Base-by-base conservation (phyloP, 2,329 filamentous ascomycete species). In the Aspergillus awamori region DNA sequence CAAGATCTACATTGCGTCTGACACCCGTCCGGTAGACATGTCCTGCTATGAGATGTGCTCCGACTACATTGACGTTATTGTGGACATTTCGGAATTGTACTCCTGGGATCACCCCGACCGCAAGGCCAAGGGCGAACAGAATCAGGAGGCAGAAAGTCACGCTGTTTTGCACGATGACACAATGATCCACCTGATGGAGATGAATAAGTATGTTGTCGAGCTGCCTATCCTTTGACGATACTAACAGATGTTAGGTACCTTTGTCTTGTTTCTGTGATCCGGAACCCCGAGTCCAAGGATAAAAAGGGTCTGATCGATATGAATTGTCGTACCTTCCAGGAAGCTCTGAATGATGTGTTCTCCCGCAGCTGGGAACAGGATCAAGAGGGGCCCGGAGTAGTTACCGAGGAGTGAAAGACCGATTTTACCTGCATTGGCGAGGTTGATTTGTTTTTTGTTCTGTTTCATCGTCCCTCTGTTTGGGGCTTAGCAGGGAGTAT, bases 1-100 rank as follows among this genome's bases (percentile, higher is more conserved):
- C 79, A 99, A 99, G 81, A 97, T 99, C 64, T 99, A 99, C 80
- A 96, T 99, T 69, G 95, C 95, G 0, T 97, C 94, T 5, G 95
- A 99, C 76, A 95, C 90, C 30, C 90, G 91, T 41, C 94, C 94
- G 0, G 92, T 94, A 33, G 94, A 98, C 72, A 95, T 97, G 84
- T 90, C 91, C 45, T 94, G 91, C 74, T 99, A 99, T 76, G 95
- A 98, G 80, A 96, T 98, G 72, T 99, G 95, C 80, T 96, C 92
- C 53, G 95, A 99, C 75, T 98, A 97, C 75, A 97, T 99, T 69
- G 95, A 99, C 76, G 93, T 98, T 63, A 96, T 99, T 64, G 94
- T 98, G 61, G 95, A 99, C 75, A 90, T 98, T 57, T 95, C 92
- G 28, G 94, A 98, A 74, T 89, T 99, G 41, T 99, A 97, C 73